Percentiles rank a stretch among this genome's conserved stretches.
Conservation (phyloP, 306 rosid species). For the Cucumis hystrix region DNA sequence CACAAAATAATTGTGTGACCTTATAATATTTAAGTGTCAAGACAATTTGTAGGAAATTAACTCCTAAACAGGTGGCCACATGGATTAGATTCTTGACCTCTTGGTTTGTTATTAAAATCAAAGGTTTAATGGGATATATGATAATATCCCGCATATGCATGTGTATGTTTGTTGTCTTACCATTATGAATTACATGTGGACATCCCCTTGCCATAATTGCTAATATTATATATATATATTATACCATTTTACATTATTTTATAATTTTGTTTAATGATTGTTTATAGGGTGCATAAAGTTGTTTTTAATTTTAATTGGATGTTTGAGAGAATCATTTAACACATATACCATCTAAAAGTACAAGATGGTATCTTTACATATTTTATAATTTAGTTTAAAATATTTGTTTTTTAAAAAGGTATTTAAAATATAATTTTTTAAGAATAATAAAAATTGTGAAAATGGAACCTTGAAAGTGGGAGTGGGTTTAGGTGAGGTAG, state of each 20-base stretch:
- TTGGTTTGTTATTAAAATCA: neutral
- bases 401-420: too few relatives aligned
- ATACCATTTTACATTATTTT: too few relatives aligned
- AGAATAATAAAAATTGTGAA: neutral
- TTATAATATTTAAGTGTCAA: too few relatives aligned
- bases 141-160: neutral
- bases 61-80: accelerated
- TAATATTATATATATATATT: too few relatives aligned
- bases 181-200: neutral
- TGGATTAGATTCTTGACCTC: too few relatives aligned
- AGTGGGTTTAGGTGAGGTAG: neutral
- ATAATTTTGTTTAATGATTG: neutral
- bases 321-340: neutral
- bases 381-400: neutral
- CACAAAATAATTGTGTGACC: too few relatives aligned
- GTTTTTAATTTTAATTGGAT: neutral
- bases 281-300: neutral
- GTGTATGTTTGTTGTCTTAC: neutral
- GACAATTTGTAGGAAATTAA: too few relatives aligned
- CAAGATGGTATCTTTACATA: neutral
- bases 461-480: neutral
- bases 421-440: too few relatives aligned
- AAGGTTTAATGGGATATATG: neutral
- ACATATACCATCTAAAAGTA: neutral
- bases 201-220: neutral